phyloP scores from a whole-genome alignment of 2,329 filamentous ascomycete species.

The Zymoseptoria tritici region DNA sequence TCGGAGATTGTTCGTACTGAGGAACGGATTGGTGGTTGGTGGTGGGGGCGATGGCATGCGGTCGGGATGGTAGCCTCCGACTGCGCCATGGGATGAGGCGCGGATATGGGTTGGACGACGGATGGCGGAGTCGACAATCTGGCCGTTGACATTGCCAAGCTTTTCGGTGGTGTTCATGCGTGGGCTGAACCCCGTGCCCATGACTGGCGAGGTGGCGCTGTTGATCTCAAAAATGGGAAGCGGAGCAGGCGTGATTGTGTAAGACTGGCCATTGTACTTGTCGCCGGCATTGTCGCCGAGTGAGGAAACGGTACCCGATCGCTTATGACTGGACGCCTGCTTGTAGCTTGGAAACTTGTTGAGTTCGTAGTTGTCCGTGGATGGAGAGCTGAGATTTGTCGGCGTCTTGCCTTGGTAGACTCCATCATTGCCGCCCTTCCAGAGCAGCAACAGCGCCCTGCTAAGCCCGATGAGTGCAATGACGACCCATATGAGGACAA shows the following conservation, averaged over 20 bases:
- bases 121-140: slow-evolving; percentile 35
- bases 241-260: slow-evolving; percentile 39
- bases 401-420: slow-evolving; percentile 11
- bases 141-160: slow-evolving; percentile 37
- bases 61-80: slow-evolving; percentile 37
- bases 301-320: slow-evolving; percentile 5
- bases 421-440: slow-evolving; percentile 37
- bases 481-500: slow-evolving; percentile 71
- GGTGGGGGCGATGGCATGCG: slow-evolving; percentile 19
- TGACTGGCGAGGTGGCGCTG: slow-evolving; percentile 24
- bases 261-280: slow-evolving; percentile 37
- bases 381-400: slow-evolving; percentile 5
- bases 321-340: slow-evolving; percentile 23
- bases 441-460: slow-evolving; percentile 57
- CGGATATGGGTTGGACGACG: slow-evolving; percentile 38
- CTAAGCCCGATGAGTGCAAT: slow-evolving; percentile 67
- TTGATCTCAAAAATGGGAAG: slow-evolving; percentile 36
- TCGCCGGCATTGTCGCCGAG: slow-evolving; percentile 38
- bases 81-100: slow-evolving; percentile 39
- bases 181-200: slow-evolving; percentile 23
- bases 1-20: slow-evolving; percentile 23
- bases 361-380: slow-evolving; percentile 14
- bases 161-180: slow-evolving; percentile 29
- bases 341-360: slow-evolving; percentile 32
- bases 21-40: slow-evolving; percentile 21